A percentile compares a stretch with the other conserved stretches of the same genome.
Conservation (phyloP, 805 yeast genomes). For the Kluyveromyces aestuarii region DNA sequence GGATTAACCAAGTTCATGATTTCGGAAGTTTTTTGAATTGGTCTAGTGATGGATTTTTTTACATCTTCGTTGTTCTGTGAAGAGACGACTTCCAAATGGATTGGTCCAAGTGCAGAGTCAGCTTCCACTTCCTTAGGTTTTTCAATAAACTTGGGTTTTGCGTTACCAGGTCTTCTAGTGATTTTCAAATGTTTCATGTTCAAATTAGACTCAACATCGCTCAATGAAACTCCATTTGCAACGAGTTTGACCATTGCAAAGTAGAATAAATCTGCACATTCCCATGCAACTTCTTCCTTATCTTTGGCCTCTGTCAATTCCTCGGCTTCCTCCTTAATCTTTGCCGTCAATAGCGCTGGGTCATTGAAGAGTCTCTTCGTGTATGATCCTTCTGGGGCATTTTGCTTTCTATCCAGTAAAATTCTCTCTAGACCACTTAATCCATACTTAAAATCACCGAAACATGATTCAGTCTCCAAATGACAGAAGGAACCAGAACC, state of each 20-base stretch:
- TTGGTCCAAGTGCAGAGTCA: conserved; percentile 22
- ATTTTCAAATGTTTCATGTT: conserved; percentile 79
- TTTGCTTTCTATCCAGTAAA: conserved; percentile 45
- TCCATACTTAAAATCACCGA: conserved; percentile 57
- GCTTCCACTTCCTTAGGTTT: conserved; percentile 16
- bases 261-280: conserved; percentile 86
- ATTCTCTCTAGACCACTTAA: conserved; percentile 54
- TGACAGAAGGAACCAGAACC: conserved; percentile 80
- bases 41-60: conserved; percentile 66
- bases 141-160: conserved; percentile 67
- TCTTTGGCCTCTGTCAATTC: conserved; percentile 80
- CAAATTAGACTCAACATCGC: conserved; percentile 77
- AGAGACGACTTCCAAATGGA: conserved; percentile 19
- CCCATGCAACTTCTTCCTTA: conserved; percentile 80
- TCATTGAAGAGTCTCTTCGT: conserved; percentile 83
- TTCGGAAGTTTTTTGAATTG: conserved; percentile 89
- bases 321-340: conserved; percentile 93
- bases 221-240: conserved; percentile 66
- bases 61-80: conserved; percentile 34
- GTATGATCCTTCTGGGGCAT: conserved; percentile 90
- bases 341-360: conserved; percentile 64
- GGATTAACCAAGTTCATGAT: conserved; percentile 91
- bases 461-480: conserved; percentile 69
- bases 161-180: conserved; percentile 92
- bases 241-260: conserved; percentile 68